Conservation (phyloP, 305 asterid species). For the Salvia sclarea region DNA sequence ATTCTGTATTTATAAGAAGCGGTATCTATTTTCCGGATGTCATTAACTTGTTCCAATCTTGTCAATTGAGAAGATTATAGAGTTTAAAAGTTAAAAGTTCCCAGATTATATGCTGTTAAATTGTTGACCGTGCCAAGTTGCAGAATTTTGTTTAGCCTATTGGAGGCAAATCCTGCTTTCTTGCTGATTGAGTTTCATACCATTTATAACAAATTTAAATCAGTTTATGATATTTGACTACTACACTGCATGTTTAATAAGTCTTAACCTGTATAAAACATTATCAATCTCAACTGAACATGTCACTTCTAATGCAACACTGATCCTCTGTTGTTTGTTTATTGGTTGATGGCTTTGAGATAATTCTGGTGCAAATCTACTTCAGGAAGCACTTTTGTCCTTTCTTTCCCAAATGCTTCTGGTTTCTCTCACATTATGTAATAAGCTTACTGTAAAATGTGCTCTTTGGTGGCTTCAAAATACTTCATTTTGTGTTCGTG, state of each 20-base stretch:
- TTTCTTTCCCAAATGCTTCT: constrained; percentile 2
- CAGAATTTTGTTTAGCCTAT: constrained; percentile 21
- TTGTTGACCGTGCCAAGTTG: constrained; percentile 4
- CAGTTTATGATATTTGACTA: background rate
- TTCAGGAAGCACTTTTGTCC: constrained; percentile 9
- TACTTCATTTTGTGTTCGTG: background rate
- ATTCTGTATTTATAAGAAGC: background rate
- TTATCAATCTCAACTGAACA: constrained; percentile 10
- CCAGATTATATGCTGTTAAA: constrained; percentile 21
- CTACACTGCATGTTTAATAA: background rate
- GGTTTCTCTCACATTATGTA: background rate
- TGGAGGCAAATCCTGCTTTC: constrained; percentile 14
- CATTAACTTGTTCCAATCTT: constrained; percentile 10
- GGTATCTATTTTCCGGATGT: background rate
- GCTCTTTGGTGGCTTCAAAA: constrained; percentile 9
- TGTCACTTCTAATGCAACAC: constrained; percentile 11
- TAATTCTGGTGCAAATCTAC: background rate
- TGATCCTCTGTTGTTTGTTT: background rate
- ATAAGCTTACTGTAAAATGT: constrained; percentile 15
- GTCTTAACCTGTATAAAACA: constrained; percentile 5
- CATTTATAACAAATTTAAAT: background rate
- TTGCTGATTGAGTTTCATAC: constrained; percentile 2
- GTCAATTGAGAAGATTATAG: background rate
- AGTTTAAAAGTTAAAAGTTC: constrained; percentile 15
- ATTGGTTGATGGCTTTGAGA: constrained; percentile 7